phyloP scores from a whole-genome alignment of 1,139 yeast genomes.

The Kodamaea ohmeri region DNA sequence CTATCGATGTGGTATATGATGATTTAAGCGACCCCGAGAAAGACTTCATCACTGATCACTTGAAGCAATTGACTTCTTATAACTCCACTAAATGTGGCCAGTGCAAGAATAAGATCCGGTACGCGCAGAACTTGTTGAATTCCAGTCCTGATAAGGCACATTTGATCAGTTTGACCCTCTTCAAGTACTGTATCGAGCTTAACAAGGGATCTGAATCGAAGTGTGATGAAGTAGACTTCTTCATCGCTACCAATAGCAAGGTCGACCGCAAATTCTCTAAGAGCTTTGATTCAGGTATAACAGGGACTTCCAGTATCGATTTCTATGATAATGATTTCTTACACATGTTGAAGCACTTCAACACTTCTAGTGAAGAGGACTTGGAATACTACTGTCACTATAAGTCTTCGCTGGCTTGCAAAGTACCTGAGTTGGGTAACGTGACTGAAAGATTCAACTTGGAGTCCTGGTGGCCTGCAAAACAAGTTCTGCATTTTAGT shows the following conservation, averaged over 20 bases:
- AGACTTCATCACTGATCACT: constrained; percentile 33
- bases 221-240: constrained; percentile 39
- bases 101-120: constrained; percentile 37
- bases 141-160: constrained; percentile 35
- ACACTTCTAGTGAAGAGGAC: constrained; percentile 36
- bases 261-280: constrained; percentile 18
- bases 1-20: constrained; percentile 27
- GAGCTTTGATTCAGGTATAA: constrained; percentile 25
- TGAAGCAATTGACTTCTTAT: constrained; percentile 25
- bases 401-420: constrained; percentile 25
- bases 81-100: constrained; percentile 35
- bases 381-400: constrained; percentile 35
- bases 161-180: constrained; percentile 35
- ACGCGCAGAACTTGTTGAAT: constrained; percentile 28
- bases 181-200: constrained; percentile 33
- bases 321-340: constrained; percentile 42
- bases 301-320: constrained; percentile 27
- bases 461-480: constrained; percentile 33
- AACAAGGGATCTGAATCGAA: constrained; percentile 31
- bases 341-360: constrained; percentile 35
- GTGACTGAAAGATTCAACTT: constrained; percentile 26
- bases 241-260: constrained; percentile 34
- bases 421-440: constrained; percentile 30
- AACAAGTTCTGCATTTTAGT: constrained; percentile 22
- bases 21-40: constrained; percentile 25